A percentile compares a stretch with the other conserved stretches of the same genome.
These are phyloP conservation scores for Phytophthora agathidicida DNA, from an alignment of 352 stramenopile species.

Conservation along the genomic window DNA sequence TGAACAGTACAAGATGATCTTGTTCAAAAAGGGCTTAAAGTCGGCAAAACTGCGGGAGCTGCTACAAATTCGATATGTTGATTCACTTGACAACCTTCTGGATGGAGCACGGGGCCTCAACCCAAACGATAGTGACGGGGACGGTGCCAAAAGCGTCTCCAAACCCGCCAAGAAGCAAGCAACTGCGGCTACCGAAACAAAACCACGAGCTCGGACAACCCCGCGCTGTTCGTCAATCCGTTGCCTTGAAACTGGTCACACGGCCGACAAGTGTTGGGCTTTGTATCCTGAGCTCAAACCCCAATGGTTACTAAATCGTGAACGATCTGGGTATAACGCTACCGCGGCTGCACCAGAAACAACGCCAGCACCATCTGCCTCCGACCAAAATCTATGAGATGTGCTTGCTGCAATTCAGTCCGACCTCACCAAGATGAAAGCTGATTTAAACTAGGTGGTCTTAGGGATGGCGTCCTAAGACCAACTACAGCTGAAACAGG, in stretches of 20 bases:
- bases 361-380: background rate
- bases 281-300: constrained; percentile 3
- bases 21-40: constrained; percentile 14
- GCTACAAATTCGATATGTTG: constrained; percentile 3
- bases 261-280: constrained; percentile 7
- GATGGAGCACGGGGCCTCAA: background rate
- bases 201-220: background rate
- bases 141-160: background rate
- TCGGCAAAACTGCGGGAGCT: constrained; percentile 9
- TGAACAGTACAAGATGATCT: constrained; percentile 16
- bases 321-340: constrained; percentile 1
- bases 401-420: background rate
- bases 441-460: constrained; percentile 17
- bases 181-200: background rate
- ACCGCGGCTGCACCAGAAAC: background rate
- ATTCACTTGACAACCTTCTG: constrained; percentile 1
- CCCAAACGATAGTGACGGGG: background rate
- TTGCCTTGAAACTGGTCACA: constrained; percentile 5
- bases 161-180: background rate
- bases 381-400: constrained; percentile 4
- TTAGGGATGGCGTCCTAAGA: constrained; percentile 1
- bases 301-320: background rate
- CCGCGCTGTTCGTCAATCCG: constrained; percentile 1
- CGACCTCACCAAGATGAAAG: background rate
- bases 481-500: constrained; percentile 11